Evolutionary conservation across 108 stramenopile genomes (phyloP).

Genomic region (Cyclotella distinguenda): DNA sequence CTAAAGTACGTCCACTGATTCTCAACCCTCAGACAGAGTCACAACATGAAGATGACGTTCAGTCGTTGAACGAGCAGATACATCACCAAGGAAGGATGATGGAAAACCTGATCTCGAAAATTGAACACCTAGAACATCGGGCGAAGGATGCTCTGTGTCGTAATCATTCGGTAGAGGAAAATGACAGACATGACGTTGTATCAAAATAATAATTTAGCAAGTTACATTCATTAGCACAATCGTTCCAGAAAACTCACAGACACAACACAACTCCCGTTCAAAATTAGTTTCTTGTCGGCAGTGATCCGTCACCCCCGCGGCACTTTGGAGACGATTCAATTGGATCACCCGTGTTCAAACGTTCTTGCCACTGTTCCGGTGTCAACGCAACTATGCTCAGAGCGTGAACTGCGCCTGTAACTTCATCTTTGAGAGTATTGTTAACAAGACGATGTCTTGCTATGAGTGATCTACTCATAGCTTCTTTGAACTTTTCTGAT

Average conservation of each 20-base stretch:
- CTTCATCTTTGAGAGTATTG: slow-evolving; percentile 62
- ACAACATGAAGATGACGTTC: background rate
- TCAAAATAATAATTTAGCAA: too few species aligned
- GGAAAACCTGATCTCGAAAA: slow-evolving; percentile 6
- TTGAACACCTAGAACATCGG: background rate
- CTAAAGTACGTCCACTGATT: slow-evolving; percentile 20
- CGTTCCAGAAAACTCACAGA: background rate
- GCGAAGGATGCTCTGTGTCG: background rate
- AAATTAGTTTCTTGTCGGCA: slow-evolving; percentile 40
- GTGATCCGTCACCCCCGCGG: slow-evolving; percentile 76
- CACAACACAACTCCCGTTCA: background rate
- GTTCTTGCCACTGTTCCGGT: slow-evolving; percentile 85
- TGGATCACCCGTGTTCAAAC: slow-evolving; percentile 42
- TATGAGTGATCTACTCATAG: slow-evolving; percentile 55
- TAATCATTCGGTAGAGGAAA: background rate
- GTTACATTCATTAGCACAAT: too few species aligned
- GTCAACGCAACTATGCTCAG: slow-evolving; percentile 95
- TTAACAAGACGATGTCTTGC: slow-evolving; percentile 90
- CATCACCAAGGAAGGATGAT: slow-evolving; percentile 16
- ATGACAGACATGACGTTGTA: background rate
- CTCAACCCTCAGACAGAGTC: slow-evolving; percentile 6
- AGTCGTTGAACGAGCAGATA: slow-evolving; percentile 15
- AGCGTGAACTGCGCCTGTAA: slow-evolving; percentile 91
- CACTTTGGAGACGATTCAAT: slow-evolving; percentile 71
- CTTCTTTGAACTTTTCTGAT: slow-evolving; percentile 67